A percentile compares a stretch with the other conserved stretches of the same genome.
Conservation (phyloP, 2,329 filamentous ascomycete genomes). For the Aspergillus brasiliensis region DNA sequence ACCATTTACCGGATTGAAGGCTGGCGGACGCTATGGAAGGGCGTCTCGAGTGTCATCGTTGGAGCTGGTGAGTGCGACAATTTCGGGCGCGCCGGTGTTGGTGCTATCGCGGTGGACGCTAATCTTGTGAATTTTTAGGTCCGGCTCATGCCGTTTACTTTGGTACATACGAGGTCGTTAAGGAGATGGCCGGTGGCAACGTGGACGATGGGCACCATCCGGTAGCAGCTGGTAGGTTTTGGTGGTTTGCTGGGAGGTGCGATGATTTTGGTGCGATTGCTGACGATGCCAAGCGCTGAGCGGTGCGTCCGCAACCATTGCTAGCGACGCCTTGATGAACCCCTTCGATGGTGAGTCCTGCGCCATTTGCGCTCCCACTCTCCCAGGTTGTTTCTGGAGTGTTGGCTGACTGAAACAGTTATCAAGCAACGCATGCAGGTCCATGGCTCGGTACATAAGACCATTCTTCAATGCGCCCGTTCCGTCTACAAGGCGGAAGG, state of each 20-base stretch:
- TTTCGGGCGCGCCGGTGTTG: background rate
- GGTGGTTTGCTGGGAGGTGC: background rate
- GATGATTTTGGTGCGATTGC: constrained; percentile 19
- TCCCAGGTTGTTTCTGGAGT: background rate
- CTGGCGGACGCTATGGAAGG: constrained; percentile 88
- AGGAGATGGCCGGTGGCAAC: constrained; percentile 94
- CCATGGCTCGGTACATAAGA: constrained; percentile 89
- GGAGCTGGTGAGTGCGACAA: constrained; percentile 72
- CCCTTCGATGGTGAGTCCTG: constrained; percentile 83
- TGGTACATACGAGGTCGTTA: constrained; percentile 95
- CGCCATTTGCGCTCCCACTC: background rate
- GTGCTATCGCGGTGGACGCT: constrained; percentile 6
- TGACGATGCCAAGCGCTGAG: constrained; percentile 70
- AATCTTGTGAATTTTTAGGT: constrained; percentile 55
- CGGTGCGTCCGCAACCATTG: constrained; percentile 92
- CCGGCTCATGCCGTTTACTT: constrained; percentile 98
- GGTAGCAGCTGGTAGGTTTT: constrained; percentile 76
- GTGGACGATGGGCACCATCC: constrained; percentile 82
- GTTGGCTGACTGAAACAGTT: constrained; percentile 57
- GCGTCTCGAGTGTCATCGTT: constrained; percentile 92
- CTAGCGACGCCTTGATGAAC: constrained; percentile 98
- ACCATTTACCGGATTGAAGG: constrained; percentile 91
- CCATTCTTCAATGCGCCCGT: constrained; percentile 81
- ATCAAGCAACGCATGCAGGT: constrained; percentile 99
- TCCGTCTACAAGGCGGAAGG: constrained; percentile 88